phyloP scores from a whole-genome alignment of 208 protist genomes.

The Kentomonas sorsogonicus region DNA sequence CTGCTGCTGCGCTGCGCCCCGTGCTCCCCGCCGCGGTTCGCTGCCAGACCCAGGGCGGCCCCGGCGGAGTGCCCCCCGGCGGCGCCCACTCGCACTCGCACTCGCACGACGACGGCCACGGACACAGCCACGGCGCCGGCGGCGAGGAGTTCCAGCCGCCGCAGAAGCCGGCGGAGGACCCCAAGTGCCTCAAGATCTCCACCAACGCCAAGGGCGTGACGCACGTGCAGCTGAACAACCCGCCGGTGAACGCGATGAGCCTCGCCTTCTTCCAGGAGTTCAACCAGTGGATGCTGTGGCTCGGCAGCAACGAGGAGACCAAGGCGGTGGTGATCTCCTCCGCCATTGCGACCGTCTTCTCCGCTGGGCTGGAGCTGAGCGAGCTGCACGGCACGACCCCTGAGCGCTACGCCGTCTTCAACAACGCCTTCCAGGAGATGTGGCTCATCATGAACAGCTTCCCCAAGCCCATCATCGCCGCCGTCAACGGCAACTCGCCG shows the following conservation, averaged over 20 bases:
- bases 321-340: slow-evolving; percentile 67
- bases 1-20: slow-evolving; percentile 9
- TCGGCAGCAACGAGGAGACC: slow-evolving; percentile 68
- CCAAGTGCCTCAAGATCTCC: slow-evolving; percentile 62
- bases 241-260: slow-evolving; percentile 69
- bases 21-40: slow-evolving; percentile 14
- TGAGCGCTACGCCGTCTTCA: slow-evolving; percentile 59
- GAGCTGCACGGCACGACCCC: slow-evolving; percentile 70
- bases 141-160: slow-evolving; percentile 48
- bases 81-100: slow-evolving; percentile 7
- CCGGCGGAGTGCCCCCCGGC: slow-evolving; percentile 22
- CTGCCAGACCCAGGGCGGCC: slow-evolving; percentile 22
- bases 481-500: slow-evolving; percentile 67
- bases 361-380: slow-evolving; percentile 60
- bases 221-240: slow-evolving; percentile 42
- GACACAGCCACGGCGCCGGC: slow-evolving; percentile 4
- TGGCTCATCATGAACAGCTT: slow-evolving; percentile 82
- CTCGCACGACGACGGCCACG: slow-evolving; percentile 5
- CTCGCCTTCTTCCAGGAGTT: slow-evolving; percentile 71
- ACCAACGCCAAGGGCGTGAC: slow-evolving; percentile 57
- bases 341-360: slow-evolving; percentile 74
- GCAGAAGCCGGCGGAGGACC: slow-evolving; percentile 56
- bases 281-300: slow-evolving; percentile 80
- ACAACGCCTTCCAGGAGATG: slow-evolving; percentile 68
- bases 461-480: slow-evolving; percentile 73